phyloP scores from a whole-genome alignment of 192 early-diverging fungal species.

The Coemansia umbellata region DNA sequence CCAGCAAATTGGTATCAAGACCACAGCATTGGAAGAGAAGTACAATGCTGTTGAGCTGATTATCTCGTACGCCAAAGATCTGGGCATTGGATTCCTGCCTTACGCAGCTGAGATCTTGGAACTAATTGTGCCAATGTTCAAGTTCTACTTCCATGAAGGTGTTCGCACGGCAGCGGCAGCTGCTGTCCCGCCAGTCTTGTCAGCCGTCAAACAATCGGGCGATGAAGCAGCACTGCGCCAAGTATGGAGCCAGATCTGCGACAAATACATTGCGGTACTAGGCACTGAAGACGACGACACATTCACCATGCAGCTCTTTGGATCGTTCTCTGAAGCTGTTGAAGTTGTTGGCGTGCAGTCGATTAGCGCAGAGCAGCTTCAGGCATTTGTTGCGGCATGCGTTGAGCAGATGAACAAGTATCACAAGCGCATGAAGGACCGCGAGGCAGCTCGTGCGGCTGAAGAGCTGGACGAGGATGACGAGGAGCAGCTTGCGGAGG shows the following conservation, averaged over 20 bases:
- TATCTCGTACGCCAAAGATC: constrained; percentile 86
- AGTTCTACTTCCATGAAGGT: constrained; percentile 98
- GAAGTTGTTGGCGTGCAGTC: constrained; percentile 19
- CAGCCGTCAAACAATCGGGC: constrained; percentile 51
- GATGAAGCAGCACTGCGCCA: constrained; percentile 39
- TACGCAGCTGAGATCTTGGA: constrained; percentile 82
- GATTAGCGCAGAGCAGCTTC: constrained; percentile 60
- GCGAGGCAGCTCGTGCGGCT: constrained; percentile 67
- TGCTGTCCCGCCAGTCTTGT: constrained; percentile 77
- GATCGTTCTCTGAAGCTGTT: constrained; percentile 72
- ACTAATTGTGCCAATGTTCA: constrained; percentile 83
- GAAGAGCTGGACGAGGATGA: constrained; percentile 90
- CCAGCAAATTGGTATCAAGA: constrained; percentile 95
- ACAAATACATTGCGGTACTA: constrained; percentile 77
- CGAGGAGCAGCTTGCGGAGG: constrained; percentile 82
- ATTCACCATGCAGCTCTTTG: constrained; percentile 75
- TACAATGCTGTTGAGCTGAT: constrained; percentile 98
- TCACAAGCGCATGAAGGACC: constrained; percentile 67
- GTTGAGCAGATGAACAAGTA: constrained; percentile 73
- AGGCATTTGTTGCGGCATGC: constrained; percentile 67
- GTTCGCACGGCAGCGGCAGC: constrained; percentile 85
- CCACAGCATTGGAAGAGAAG: constrained; percentile 95
- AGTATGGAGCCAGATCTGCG: constrained; percentile 68
- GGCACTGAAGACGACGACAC: constrained; percentile 66
- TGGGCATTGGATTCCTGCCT: constrained; percentile 83